Percentiles rank a stretch among this genome's conserved stretches.
phyloP scores from a whole-genome alignment of 441 rosid genomes.

The Populus hybrid region DNA sequence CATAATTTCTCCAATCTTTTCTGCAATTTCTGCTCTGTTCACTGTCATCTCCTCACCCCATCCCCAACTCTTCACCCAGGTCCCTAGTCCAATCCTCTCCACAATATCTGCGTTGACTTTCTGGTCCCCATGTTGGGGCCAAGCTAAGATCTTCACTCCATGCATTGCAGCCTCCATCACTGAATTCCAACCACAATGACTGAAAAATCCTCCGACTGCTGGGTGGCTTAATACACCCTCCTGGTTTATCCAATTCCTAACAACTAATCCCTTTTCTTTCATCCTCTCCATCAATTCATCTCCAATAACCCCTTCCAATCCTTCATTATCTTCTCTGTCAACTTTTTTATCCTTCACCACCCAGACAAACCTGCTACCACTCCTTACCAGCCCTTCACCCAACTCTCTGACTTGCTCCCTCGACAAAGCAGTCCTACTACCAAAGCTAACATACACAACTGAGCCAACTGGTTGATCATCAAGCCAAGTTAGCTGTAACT shows the following conservation, averaged over 20 bases:
- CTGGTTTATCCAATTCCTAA: conserved; percentile 32
- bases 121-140: conserved; percentile 37
- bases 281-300: conserved; percentile 14
- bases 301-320: conserved; percentile 24
- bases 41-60: conserved; percentile 27
- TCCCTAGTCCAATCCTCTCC: conserved; percentile 29
- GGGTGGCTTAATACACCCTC: conserved; percentile 26
- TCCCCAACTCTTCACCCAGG: conserved; percentile 27
- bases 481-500: background rate
- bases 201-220: conserved; percentile 31
- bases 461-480: conserved; percentile 19
- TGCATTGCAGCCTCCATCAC: conserved; percentile 31
- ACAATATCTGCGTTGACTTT: conserved; percentile 29
- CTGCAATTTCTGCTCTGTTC: conserved; percentile 21
- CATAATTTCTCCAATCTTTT: conserved; percentile 19
- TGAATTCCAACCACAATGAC: conserved; percentile 47
- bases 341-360: conserved; percentile 27
- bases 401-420: conserved; percentile 36
- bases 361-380: conserved; percentile 29
- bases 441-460: conserved; percentile 25
- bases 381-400: conserved; percentile 20
- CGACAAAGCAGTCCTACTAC: conserved; percentile 28
- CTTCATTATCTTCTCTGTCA: conserved; percentile 27
- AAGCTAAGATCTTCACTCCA: conserved; percentile 31
- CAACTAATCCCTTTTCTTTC: conserved; percentile 23